phyloP scores from a whole-genome alignment of 768 basidiomycete species.

The Rhodocollybia butyracea region DNA sequence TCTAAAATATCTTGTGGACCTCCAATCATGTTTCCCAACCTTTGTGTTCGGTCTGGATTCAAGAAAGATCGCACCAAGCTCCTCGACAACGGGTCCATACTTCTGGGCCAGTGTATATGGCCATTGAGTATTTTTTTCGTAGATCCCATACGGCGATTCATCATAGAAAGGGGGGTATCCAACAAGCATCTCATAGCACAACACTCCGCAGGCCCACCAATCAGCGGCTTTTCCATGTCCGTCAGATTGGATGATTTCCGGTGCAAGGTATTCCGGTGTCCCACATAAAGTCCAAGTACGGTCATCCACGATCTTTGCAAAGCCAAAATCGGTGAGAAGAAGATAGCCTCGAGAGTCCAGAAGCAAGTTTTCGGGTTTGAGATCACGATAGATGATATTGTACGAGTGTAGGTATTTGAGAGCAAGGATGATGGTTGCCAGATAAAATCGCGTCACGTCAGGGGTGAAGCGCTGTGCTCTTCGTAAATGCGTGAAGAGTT shows the following conservation, averaged over 20 bases:
- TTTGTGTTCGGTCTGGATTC: slow-evolving; percentile 87
- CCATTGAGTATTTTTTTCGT: slow-evolving; percentile 94
- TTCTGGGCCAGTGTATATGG: slow-evolving; percentile 82
- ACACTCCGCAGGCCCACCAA: slow-evolving; percentile 98
- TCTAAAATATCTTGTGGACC: slow-evolving; percentile 89
- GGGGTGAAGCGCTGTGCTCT: slow-evolving; percentile 93
- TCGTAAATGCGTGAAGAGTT: slow-evolving; percentile 94
- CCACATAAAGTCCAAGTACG: slow-evolving; percentile 98
- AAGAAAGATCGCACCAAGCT: slow-evolving; percentile 87
- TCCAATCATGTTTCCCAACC: slow-evolving; percentile 90
- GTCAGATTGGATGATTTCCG: slow-evolving; percentile 96
- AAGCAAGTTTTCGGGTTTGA: slow-evolving; percentile 98
- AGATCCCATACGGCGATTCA: slow-evolving; percentile 96
- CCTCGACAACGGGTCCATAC: slow-evolving; percentile 85
- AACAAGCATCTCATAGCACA: slow-evolving; percentile 98
- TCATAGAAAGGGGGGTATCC: slow-evolving; percentile 99
- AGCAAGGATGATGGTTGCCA: slow-evolving; percentile 93
- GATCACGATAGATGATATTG: slow-evolving; percentile 97
- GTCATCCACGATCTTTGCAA: slow-evolving; percentile 96
- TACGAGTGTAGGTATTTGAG: slow-evolving; percentile 92
- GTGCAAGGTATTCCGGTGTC: slow-evolving; percentile 95
- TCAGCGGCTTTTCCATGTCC: slow-evolving; percentile 98
- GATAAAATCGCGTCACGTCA: slow-evolving; percentile 97
- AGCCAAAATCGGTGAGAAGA: slow-evolving; percentile 96
- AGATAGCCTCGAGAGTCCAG: slow-evolving; percentile 91